A percentile compares a stretch with the other conserved stretches of the same genome.
Conservation (phyloP, 1,139 yeast genomes). For the Magnusiomyces ingens region DNA sequence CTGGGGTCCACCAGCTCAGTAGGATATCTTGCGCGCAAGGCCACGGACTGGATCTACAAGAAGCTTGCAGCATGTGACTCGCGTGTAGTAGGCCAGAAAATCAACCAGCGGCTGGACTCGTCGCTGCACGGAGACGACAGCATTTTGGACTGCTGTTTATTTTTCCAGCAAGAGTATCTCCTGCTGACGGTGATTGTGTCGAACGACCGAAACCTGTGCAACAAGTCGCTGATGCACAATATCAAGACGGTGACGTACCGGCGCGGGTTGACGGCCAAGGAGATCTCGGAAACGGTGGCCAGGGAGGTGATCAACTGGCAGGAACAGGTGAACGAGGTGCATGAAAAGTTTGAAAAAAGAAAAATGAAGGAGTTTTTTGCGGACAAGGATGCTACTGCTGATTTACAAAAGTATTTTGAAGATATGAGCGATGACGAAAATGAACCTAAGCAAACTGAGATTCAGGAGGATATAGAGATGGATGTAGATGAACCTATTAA, state of each 20-base stretch:
- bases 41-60: conserved; percentile 72
- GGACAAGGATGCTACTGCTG: no score
- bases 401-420: no score
- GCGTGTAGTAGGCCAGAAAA: conserved; percentile 58
- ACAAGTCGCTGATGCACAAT: conserved; percentile 64
- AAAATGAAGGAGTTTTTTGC: not conserved
- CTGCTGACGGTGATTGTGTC: conserved; percentile 56
- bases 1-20: not conserved
- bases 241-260: conserved; percentile 62
- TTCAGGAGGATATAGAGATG: conserved; percentile 7
- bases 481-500: not conserved
- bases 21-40: conserved; percentile 49
- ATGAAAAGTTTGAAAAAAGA: not conserved
- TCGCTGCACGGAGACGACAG: conserved; percentile 62
- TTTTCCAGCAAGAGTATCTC: conserved; percentile 40
- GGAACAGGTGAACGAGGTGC: not conserved
- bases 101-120: conserved; percentile 43
- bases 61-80: conserved; percentile 47
- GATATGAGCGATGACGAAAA: no score
- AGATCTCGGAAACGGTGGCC: conserved; percentile 44
- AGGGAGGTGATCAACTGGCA: conserved; percentile 13
- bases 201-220: conserved; percentile 77
- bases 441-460: not conserved
- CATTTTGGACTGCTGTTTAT: conserved; percentile 77
- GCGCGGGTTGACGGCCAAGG: conserved; percentile 50